These are phyloP conservation scores for Alternaria sp. DNA, from an alignment of 2,329 filamentous ascomycete species.

Conservation along the genomic window DNA sequence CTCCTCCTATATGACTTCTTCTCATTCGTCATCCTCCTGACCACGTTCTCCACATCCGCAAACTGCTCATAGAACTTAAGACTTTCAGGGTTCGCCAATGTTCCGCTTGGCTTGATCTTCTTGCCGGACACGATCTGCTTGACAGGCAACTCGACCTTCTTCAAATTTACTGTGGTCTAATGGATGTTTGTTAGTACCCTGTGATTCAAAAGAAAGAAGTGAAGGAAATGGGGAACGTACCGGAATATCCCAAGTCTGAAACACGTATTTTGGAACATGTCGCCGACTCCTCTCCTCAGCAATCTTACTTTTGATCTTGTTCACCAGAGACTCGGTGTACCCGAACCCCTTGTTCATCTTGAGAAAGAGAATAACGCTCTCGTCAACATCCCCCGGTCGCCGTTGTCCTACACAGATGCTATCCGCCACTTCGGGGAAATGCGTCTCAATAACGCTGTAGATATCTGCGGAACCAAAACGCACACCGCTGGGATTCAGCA, in stretches of 20 bases:
- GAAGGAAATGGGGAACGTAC: slow-evolving; percentile 59
- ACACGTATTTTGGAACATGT: slow-evolving; percentile 81
- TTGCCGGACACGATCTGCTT: slow-evolving; percentile 85
- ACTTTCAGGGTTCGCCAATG: slow-evolving; percentile 77
- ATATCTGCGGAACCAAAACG: slow-evolving; percentile 84
- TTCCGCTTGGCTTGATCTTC: slow-evolving; percentile 77
- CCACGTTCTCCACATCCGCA: slow-evolving; percentile 72
- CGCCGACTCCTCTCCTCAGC: slow-evolving; percentile 72
- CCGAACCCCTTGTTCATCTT: slow-evolving; percentile 66
- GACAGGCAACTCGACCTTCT: slow-evolving; percentile 85
- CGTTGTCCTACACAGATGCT: slow-evolving; percentile 84
- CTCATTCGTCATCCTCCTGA: slow-evolving; percentile 34
- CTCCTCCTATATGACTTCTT: slow-evolving; percentile 17
- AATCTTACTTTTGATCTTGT: slow-evolving; percentile 71
- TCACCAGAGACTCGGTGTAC: slow-evolving; percentile 56
- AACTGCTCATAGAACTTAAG: slow-evolving; percentile 83
- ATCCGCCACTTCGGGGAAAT: slow-evolving; percentile 73
- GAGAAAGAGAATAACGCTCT: slow-evolving; percentile 68
- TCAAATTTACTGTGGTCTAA: slow-evolving; percentile 83
- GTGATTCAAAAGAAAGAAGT: background rate
- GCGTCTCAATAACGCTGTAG: slow-evolving; percentile 75
- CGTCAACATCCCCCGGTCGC: slow-evolving; percentile 66
- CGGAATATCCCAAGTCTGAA: slow-evolving; percentile 82
- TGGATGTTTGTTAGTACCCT: background rate
- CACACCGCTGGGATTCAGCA: slow-evolving; percentile 81